A percentile compares a stretch with the other conserved stretches of the same genome.
Conservation (phyloP, 176 grass and related monocot species). For the Urochloa ruziziensis region DNA sequence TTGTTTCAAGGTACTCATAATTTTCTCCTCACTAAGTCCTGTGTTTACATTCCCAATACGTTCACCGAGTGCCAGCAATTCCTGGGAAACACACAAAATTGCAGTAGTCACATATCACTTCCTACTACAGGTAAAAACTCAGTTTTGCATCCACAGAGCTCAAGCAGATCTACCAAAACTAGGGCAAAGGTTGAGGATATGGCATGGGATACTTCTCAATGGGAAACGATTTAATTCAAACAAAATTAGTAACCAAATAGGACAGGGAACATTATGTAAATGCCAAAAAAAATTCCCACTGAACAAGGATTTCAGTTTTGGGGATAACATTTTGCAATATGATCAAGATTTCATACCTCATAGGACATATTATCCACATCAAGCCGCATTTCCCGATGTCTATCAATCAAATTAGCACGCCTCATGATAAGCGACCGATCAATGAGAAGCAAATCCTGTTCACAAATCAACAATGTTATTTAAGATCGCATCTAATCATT, state of each 20-base stretch:
- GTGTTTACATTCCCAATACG: constrained; percentile 80
- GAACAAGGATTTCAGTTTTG: neutral
- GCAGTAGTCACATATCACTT: neutral
- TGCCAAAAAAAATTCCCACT: neutral
- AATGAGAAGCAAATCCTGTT: constrained; percentile 60
- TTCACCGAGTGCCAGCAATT: constrained; percentile 77
- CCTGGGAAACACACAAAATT: constrained; percentile 36
- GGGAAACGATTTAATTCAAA: constrained; percentile 7
- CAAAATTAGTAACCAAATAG: neutral
- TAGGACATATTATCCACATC: constrained; percentile 99
- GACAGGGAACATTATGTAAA: neutral
- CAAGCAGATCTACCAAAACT: neutral
- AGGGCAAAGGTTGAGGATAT: neutral
- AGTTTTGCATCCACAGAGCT: neutral
- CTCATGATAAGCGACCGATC: constrained; percentile 56
- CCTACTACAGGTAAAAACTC: neutral
- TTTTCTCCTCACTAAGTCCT: constrained; percentile 68
- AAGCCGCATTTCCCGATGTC: constrained; percentile 88
- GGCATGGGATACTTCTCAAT: neutral
- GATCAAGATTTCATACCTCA: constrained; percentile 49
- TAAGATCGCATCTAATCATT: constrained; percentile 15
- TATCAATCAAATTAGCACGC: constrained; percentile 66
- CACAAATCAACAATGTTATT: neutral
- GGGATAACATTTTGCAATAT: neutral
- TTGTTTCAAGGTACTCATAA: constrained; percentile 57